A percentile compares a stretch with the other conserved stretches of the same genome.
These are phyloP conservation scores for Apiotrichum gamsii DNA, from an alignment of 1,284 basidiomycete genomes.

Conservation along the genomic window DNA sequence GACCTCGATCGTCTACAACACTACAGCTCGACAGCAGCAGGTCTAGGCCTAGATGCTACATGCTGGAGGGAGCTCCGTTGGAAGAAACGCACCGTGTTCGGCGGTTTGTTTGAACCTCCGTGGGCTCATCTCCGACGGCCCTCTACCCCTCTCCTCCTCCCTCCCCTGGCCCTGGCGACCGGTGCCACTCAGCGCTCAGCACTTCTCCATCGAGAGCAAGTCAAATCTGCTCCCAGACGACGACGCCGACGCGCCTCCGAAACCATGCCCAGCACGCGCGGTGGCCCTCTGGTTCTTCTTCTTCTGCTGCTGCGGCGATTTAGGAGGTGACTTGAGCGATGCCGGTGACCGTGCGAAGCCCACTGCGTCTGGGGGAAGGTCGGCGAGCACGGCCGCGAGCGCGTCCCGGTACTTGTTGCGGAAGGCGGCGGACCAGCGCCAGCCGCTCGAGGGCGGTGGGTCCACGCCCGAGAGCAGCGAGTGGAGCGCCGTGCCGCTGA, in stretches of 20 bases:
- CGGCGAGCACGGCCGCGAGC: conserved; percentile 1
- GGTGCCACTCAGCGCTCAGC: too few species aligned
- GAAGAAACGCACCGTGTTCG: too few species aligned
- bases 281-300: neutral
- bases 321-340: neutral
- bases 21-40: too few species aligned
- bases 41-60: too few species aligned
- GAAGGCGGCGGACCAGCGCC: conserved; percentile 10
- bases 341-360: neutral
- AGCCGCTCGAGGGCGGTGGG: conserved; percentile 3
- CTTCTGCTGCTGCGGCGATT: neutral
- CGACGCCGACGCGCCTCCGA: neutral
- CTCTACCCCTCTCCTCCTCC: too few species aligned
- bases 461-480: conserved; percentile 15
- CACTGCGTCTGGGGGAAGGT: neutral
- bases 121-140: too few species aligned
- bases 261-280: neutral
- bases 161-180: too few species aligned
- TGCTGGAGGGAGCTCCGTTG: too few species aligned
- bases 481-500: conserved; percentile 34
- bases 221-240: neutral
- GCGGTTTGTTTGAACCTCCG: too few species aligned
- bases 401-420: neutral
- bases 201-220: neutral
- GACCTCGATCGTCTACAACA: too few species aligned